phyloP scores from a whole-genome alignment of 345 rosid species.

The Dipteronia sinensis region DNA sequence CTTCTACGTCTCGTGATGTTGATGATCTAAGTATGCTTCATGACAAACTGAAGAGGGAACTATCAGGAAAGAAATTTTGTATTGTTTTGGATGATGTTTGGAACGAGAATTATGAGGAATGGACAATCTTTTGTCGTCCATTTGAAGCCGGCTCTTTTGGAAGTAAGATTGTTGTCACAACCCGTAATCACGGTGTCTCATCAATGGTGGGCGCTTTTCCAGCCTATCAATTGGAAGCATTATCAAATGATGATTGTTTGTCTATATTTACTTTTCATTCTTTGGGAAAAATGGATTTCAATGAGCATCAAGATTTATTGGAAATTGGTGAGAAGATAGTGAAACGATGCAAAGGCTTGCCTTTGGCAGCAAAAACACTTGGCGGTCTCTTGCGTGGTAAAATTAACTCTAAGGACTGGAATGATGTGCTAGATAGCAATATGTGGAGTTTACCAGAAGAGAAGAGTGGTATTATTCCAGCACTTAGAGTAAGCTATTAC shows the following conservation, averaged over 20 bases:
- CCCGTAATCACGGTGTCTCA: background rate
- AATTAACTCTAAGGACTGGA: slow-evolving; percentile 11
- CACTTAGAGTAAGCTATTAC: background rate
- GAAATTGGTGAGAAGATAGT: slow-evolving; percentile 3
- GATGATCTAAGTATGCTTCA: slow-evolving; percentile 23
- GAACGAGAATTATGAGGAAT: slow-evolving; percentile 3
- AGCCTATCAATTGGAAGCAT: background rate
- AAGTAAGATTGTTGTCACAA: slow-evolving; percentile 9
- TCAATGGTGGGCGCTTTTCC: background rate
- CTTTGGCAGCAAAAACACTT: slow-evolving; percentile 22
- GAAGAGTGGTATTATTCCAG: slow-evolving; percentile 2
- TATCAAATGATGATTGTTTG: slow-evolving; percentile 13
- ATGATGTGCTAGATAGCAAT: slow-evolving; percentile 10
- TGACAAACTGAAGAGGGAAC: slow-evolving; percentile 2
- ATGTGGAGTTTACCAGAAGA: slow-evolving; percentile 13
- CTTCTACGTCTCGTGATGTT: background rate
- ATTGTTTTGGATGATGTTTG: slow-evolving; percentile 31
- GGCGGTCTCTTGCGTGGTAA: slow-evolving; percentile 22
- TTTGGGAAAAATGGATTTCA: background rate
- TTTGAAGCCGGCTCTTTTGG: background rate
- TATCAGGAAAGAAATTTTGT: slow-evolving; percentile 20
- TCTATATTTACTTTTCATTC: background rate
- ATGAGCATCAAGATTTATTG: background rate
- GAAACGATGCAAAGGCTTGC: slow-evolving; percentile 1
- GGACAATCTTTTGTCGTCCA: background rate